A percentile compares a stretch with the other conserved stretches of the same genome.
These are phyloP conservation scores for Combretum micranthum DNA, from an alignment of 345 rosid genomes.

Conservation along the genomic window DNA sequence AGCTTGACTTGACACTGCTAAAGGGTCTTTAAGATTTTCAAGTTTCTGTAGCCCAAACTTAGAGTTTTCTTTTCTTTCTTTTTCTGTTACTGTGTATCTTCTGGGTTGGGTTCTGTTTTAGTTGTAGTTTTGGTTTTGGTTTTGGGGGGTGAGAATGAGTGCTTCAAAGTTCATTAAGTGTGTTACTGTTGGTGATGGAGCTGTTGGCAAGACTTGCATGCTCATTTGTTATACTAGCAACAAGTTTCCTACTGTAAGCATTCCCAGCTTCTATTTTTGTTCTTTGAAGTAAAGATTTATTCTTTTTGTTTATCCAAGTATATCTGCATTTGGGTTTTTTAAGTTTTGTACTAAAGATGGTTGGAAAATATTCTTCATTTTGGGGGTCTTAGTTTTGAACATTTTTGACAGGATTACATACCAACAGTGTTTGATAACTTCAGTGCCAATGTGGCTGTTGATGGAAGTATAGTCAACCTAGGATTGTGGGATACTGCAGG, in stretches of 20 bases:
- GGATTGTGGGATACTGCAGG: conserved; percentile 51
- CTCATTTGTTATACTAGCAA: conserved; percentile 78
- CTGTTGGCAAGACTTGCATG: conserved; percentile 80
- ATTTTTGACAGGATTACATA: conserved; percentile 30
- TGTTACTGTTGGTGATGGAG: conserved; percentile 79
- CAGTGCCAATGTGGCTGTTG: conserved; percentile 44
- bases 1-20: no score
- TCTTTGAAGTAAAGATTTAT: neutral
- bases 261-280: neutral
- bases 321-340: neutral
- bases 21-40: no score
- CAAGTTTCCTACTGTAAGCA: conserved; percentile 65
- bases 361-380: neutral
- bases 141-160: conserved; percentile 31
- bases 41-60: no score
- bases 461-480: conserved; percentile 37
- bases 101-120: no score
- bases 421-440: conserved; percentile 45
- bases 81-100: no score
- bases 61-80: no score
- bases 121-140: no score
- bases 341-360: neutral
- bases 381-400: neutral
- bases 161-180: conserved; percentile 76
- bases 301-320: neutral